Conservation (phyloP, 140 eudicot species). For the Flaveria floridana region DNA sequence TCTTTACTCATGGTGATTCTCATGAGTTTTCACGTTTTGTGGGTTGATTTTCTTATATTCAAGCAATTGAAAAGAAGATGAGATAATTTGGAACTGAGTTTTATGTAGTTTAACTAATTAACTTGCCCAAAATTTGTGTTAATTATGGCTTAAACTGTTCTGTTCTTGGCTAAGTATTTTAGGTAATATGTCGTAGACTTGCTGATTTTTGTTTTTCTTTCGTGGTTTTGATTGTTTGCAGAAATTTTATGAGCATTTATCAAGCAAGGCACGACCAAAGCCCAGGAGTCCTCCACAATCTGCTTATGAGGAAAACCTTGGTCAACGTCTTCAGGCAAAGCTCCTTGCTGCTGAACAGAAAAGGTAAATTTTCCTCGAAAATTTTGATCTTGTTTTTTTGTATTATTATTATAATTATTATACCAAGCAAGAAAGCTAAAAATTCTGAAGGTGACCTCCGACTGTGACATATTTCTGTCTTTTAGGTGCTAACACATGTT, state of each 20-base stretch:
- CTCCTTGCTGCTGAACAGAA: conserved; percentile 92
- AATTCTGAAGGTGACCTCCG: neutral
- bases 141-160: conserved; percentile 5
- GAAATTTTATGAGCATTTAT: conserved; percentile 69
- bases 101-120: conserved; percentile 14
- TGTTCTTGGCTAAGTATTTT: neutral
- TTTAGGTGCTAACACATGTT: conserved; percentile 25
- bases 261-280: conserved; percentile 80
- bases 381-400: neutral
- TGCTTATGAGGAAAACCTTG: conserved; percentile 60
- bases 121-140: neutral
- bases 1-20: conserved; percentile 32
- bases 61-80: conserved; percentile 4
- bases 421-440: neutral
- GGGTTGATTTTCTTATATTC: neutral
- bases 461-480: conserved; percentile 35
- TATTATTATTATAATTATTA: neutral
- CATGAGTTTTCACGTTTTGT: neutral
- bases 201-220: conserved; percentile 15
- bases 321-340: conserved; percentile 92
- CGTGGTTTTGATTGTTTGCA: conserved; percentile 31
- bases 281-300: conserved; percentile 73
- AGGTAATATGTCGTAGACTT: neutral
- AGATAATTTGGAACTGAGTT: conserved; percentile 6
- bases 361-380: conserved; percentile 39